Evolutionary conservation across 495 filamentous ascomycete species (phyloP).

Genomic region (Choiromyces venosus): DNA sequence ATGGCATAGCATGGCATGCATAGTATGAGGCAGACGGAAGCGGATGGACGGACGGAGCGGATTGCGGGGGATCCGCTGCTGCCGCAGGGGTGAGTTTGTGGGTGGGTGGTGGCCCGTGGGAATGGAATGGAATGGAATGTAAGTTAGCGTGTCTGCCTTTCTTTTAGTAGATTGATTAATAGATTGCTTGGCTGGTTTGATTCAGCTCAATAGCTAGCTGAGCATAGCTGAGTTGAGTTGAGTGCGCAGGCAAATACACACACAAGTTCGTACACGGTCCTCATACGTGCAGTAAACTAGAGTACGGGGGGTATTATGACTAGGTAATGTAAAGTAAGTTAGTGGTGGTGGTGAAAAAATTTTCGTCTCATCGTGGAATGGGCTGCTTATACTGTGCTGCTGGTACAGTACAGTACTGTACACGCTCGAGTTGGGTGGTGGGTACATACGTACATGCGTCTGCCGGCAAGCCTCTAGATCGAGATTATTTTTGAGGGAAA

Average conservation of each 20-base stretch:
- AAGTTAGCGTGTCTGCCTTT: background rate
- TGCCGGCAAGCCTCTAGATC: conserved; percentile 1
- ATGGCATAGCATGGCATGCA: background rate
- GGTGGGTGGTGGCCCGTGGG: background rate
- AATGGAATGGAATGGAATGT: background rate
- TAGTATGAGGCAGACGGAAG: background rate
- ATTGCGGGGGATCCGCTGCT: background rate
- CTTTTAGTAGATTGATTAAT: background rate
- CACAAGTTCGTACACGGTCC: background rate
- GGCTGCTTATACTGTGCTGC: background rate
- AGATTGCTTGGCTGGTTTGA: background rate
- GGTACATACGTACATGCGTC: background rate
- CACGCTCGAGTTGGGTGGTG: background rate
- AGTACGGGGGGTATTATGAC: background rate
- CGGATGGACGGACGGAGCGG: background rate
- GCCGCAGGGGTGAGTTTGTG: background rate
- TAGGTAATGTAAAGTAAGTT: background rate
- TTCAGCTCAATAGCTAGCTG: background rate
- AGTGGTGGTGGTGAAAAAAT: background rate
- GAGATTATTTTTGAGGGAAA: background rate
- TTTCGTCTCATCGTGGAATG: background rate
- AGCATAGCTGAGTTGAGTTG: background rate
- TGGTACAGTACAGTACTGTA: background rate
- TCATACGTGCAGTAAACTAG: background rate
- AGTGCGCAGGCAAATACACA: background rate